Evolutionary conservation across 2,329 filamentous ascomycete genomes (phyloP).

Genomic region (Pestalotiopsis sp.): DNA sequence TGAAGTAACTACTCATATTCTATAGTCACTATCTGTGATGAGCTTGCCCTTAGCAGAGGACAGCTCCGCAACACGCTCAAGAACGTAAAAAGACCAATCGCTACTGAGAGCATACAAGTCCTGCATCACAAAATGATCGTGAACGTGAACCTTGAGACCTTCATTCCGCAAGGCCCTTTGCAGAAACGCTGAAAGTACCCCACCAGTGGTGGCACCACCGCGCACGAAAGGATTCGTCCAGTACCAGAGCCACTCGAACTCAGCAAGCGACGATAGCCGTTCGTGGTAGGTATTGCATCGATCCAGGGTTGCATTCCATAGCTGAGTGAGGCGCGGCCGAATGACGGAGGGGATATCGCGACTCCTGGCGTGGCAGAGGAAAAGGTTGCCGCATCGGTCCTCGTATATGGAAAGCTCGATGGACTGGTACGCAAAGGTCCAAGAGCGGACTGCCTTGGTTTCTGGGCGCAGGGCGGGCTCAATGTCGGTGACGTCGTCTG

Average conservation of each 20-base stretch:
- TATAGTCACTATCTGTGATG: background rate
- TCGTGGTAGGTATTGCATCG: background rate
- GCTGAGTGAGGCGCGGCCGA: background rate
- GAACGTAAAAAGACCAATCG: background rate
- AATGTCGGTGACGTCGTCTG: background rate
- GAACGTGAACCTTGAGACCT: background rate
- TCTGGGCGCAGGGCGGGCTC: background rate
- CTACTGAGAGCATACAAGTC: background rate
- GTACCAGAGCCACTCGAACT: background rate
- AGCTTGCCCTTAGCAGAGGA: background rate
- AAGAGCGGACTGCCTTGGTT: background rate
- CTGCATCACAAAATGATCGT: background rate
- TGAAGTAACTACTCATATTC: too few relatives aligned
- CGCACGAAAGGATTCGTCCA: background rate
- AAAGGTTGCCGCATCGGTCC: background rate
- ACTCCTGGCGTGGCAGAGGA: background rate
- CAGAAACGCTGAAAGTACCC: background rate
- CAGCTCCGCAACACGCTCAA: background rate
- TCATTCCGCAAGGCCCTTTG: background rate
- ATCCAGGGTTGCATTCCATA: background rate
- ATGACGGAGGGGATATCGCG: background rate
- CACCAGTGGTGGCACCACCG: background rate
- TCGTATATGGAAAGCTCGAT: background rate
- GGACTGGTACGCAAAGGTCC: background rate
- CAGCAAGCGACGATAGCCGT: background rate